phyloP scores from a whole-genome alignment of 345 rosid genomes.

The Lepidium africanum region DNA sequence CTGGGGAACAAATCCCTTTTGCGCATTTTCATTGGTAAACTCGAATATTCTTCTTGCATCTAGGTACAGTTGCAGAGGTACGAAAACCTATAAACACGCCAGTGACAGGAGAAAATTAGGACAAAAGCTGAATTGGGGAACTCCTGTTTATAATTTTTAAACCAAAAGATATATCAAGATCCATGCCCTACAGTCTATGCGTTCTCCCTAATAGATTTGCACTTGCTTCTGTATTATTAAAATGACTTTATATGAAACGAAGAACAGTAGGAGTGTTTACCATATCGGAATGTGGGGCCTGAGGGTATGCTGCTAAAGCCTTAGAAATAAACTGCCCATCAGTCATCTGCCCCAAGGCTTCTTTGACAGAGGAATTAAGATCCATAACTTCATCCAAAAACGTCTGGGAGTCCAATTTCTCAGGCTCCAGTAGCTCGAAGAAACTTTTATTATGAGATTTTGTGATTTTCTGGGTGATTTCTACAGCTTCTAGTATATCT shows the following conservation, averaged over 20 bases:
- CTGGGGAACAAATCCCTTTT: conserved; percentile 37
- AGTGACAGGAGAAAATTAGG: neutral
- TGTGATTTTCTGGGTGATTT: conserved; percentile 44
- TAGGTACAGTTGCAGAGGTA: conserved; percentile 39
- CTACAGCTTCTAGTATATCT: conserved; percentile 51
- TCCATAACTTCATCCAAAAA: conserved; percentile 46
- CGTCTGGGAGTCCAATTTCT: conserved; percentile 24
- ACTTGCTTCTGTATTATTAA: neutral
- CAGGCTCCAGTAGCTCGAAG: conserved; percentile 41
- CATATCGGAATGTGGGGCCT: conserved; percentile 67
- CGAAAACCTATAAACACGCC: conserved; percentile 48
- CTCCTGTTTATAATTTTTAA: neutral
- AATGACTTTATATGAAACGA: neutral
- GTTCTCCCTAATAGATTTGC: neutral
- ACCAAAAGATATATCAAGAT: neutral
- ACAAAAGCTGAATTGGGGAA: neutral
- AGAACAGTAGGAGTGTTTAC: conserved; percentile 17
- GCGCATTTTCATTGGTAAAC: conserved; percentile 36
- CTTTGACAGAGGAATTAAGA: conserved; percentile 45
- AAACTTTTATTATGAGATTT: conserved; percentile 38
- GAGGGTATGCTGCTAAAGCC: conserved; percentile 45
- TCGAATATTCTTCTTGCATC: conserved; percentile 42
- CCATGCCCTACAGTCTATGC: neutral
- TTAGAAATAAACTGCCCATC: conserved; percentile 48
- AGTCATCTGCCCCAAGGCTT: conserved; percentile 41